phyloP scores from a whole-genome alignment of 768 basidiomycete species.

The Termitomyces sp. region DNA sequence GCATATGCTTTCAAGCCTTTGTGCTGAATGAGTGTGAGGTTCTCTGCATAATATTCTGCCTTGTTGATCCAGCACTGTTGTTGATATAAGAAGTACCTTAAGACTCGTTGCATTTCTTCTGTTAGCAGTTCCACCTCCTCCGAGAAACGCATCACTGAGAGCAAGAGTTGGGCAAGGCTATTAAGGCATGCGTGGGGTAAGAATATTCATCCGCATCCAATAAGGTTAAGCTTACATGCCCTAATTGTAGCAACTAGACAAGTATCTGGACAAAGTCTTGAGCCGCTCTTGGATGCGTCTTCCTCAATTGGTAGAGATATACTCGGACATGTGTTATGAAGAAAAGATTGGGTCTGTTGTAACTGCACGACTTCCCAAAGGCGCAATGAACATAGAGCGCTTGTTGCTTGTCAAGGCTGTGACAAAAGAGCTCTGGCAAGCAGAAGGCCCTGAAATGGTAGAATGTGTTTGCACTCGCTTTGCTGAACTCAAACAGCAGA shows the following conservation, averaged over 20 bases:
- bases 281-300: neutral
- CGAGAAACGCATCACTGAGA: too few relatives aligned
- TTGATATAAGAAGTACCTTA: too few relatives aligned
- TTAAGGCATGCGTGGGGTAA: too few relatives aligned
- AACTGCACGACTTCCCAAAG: neutral
- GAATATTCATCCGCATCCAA: neutral
- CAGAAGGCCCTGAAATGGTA: neutral
- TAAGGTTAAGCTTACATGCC: too few relatives aligned
- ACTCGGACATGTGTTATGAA: slow-evolving; percentile 1
- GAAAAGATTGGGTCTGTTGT: neutral
- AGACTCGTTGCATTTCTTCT: too few relatives aligned
- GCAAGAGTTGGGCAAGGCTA: too few relatives aligned
- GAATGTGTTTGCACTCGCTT: neutral
- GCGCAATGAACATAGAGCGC: neutral
- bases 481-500: neutral
- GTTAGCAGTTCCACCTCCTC: too few relatives aligned
- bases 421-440: neutral
- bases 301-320: slow-evolving; percentile 3
- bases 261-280: neutral
- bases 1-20: too few relatives aligned
- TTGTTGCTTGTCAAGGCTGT: neutral
- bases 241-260: neutral
- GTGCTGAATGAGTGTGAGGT: too few relatives aligned
- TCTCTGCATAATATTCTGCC: too few relatives aligned
- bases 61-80: too few relatives aligned